A percentile compares a stretch with the other conserved stretches of the same genome.
These are phyloP conservation scores for Exophiala alcalophila DNA, from an alignment of 2,329 filamentous ascomycete species.

Conservation along the genomic window DNA sequence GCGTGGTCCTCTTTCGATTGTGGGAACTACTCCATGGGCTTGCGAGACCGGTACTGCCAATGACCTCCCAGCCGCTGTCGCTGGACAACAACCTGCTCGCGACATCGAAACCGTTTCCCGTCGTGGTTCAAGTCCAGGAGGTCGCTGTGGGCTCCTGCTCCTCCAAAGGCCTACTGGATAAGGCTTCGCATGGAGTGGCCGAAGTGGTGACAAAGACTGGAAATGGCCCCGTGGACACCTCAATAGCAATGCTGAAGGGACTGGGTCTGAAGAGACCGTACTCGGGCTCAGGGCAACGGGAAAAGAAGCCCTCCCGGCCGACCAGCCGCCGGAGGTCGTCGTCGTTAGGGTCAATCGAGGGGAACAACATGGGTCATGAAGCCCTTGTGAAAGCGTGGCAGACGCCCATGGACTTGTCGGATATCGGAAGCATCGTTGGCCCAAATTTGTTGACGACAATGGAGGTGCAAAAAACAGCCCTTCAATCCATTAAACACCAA, in stretches of 20 bases:
- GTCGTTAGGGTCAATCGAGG: conserved; percentile 17
- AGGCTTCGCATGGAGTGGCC: conserved; percentile 4
- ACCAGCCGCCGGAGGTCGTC: conserved; percentile 17
- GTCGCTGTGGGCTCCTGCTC: conserved; percentile 13
- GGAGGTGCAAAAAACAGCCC: too few species aligned
- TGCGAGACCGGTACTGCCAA: conserved; percentile 15
- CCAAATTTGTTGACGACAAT: neutral
- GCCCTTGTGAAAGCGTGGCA: neutral
- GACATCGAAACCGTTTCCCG: conserved; percentile 14
- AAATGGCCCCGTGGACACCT: conserved; percentile 1
- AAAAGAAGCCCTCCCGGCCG: neutral
- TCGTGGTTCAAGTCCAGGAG: conserved; percentile 20
- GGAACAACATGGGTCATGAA: conserved; percentile 1
- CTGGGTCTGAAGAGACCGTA: conserved; percentile 12
- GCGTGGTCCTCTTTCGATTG: too few species aligned
- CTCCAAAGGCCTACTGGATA: conserved; percentile 3
- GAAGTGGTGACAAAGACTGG: conserved; percentile 11
- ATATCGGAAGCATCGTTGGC: neutral
- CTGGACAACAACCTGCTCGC: conserved; percentile 19
- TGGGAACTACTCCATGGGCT: conserved; percentile 12
- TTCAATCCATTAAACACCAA: too few species aligned
- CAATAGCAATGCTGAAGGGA: conserved; percentile 11
- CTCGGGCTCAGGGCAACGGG: conserved; percentile 4
- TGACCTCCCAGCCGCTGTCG: conserved; percentile 21
- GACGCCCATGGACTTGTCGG: conserved; percentile 6